Base-by-base conservation (phyloP, 768 basidiomycete genomes). In the Suillus subalutaceus region DNA sequence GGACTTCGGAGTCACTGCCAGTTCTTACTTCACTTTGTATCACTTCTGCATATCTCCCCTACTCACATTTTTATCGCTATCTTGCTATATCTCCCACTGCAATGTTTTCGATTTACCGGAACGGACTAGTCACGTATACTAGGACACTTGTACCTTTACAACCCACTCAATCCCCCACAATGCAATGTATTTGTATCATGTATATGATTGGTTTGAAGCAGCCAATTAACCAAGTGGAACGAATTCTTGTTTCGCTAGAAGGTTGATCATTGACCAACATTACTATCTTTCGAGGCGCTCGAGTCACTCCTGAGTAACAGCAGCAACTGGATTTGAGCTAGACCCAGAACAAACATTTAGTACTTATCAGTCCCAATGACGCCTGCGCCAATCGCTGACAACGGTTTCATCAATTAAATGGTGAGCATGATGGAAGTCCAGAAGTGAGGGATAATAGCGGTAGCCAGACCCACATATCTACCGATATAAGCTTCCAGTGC, bases 11-110 rank as follows among this genome's bases (percentile, higher is more conserved):
- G 4, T 18, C 23, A 23, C 15, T 40, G 8, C 16, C 26, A 9
- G 8, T 18, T 53, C 52, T 53, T 53, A 26, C 26, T 52, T 52
- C 38, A 59, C 15, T 59, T 40, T 59, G 59, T 60, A 60, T 60
- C 40, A 41, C 38, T 18, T 26, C 57, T 59, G 23, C 23, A 59
- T n/a, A 58, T 40, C n/a, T 12, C 56, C 35, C 10, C 56, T 23
- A 38, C 56, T 58, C 35, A 9, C 23, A 23, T 58, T 9, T 58
- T 58, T 58, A 59, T 59, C 26, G 18, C 58, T 59, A 41, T 59
- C 58, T 59, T 59, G 38, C 26, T 41, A 38, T 60, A 60, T 60
- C 40, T 41, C 40, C 5, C 41, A 43, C 26, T 43, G n/a, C 38
- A 40, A 10, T 60, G 9, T 20, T 60, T 43, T 43, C 41, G 18